Base-by-base conservation (phyloP, 2,329 filamentous ascomycete genomes). In the Neospermospora avenae region DNA sequence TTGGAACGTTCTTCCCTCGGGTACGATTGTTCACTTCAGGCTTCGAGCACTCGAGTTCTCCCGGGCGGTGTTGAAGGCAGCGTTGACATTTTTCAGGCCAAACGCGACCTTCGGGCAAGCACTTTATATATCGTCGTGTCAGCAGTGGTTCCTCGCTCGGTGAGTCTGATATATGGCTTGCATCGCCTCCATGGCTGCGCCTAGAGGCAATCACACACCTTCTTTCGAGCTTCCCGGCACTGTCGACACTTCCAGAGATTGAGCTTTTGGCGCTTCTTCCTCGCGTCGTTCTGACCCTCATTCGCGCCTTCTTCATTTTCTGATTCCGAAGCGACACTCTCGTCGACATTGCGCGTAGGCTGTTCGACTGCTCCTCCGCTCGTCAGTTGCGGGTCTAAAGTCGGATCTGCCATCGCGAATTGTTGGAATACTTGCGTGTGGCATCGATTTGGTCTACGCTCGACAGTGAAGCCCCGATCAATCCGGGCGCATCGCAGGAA, bases 171-270 rank as follows among this genome's bases (percentile, higher is more conserved):
- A 6, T 10, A 31, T 11, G 39, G 16, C 20, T 34, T 13, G 42
- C 31, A 28, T 44, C 22, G 44, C 31, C 44, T n/a, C 39, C 22
- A 44, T 41, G 16, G 35, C 31, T 37, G 45, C 25, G 44, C 22
- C 1, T 2, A n/a, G 22, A 37, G 55, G 25, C 7, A 22, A 42
- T 14, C 28, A 37, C 28, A 18, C 25, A 63, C 62, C 55, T 63
- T 64, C 44, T 64, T 64, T 34, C 62, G 55, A 18, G 62, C 62
- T 24, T 59, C 57, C 20, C 62, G 62, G 56, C 62, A 64, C 25
- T 61, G 62, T 46, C 52, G 59, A 44, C 62, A 64, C 45, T 64
- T 64, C 48, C 49, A 60, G 18, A 64, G 48, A 42, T 64, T 64
- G 22, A 64, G 53, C 39, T 64, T 64, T 8, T 51, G 59, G 8